Conservation (phyloP, 129 eudicot species). For the Saussurea involucrata region DNA sequence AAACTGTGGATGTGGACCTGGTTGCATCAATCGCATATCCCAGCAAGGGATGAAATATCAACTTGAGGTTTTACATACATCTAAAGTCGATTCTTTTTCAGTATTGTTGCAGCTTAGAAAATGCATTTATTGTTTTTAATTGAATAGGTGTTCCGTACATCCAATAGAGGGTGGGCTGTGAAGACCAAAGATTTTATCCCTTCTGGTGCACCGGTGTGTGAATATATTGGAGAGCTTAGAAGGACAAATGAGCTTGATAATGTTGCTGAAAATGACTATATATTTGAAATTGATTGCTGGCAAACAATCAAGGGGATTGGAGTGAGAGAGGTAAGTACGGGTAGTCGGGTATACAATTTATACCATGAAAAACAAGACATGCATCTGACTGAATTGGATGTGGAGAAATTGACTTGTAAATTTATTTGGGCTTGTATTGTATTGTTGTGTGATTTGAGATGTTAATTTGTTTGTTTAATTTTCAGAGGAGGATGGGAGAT, state of each 20-base stretch:
- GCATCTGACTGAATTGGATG: too few species aligned
- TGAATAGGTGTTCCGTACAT: constrained; percentile 36
- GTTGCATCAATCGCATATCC: constrained; percentile 43
- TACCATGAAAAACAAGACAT: too few species aligned
- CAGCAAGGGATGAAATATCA: constrained; percentile 35
- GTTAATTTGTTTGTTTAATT: background rate
- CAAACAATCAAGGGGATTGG: constrained; percentile 44
- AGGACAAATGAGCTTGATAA: constrained; percentile 36
- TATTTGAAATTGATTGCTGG: constrained; percentile 48
- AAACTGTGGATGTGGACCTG: constrained; percentile 43
- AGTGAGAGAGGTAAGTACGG: constrained; percentile 36
- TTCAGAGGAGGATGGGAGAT: constrained; percentile 40
- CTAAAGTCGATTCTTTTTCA: background rate
- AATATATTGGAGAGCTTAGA: constrained; percentile 40
- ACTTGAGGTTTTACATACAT: constrained; percentile 32
- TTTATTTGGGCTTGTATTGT: too few species aligned
- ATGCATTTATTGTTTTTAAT: background rate
- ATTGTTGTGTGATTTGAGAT: too few species aligned
- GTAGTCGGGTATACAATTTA: too few species aligned
- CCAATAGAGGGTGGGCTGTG: constrained; percentile 49
- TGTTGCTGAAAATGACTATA: constrained; percentile 34
- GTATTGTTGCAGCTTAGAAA: background rate
- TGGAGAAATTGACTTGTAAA: too few species aligned
- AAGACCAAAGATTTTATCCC: constrained; percentile 45
- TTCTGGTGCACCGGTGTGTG: constrained; percentile 44